phyloP scores from a whole-genome alignment of 2,329 filamentous ascomycete species.

The Talaromyces funiculosus region DNA sequence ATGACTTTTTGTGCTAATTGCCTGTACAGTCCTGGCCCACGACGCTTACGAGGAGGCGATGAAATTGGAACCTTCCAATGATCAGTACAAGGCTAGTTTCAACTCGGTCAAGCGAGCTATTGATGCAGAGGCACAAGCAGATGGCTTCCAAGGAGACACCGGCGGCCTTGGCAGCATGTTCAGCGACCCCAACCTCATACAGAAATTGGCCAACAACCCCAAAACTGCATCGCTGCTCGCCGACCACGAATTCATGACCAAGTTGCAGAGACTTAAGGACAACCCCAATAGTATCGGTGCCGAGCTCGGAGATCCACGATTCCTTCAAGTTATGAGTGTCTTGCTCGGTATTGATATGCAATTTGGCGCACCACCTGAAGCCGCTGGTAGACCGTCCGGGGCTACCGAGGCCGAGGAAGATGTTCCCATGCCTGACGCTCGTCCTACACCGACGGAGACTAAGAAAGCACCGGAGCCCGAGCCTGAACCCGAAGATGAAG shows the following conservation, averaged over 20 bases:
- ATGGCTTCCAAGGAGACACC: slow-evolving; percentile 56
- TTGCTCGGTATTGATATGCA: slow-evolving; percentile 90
- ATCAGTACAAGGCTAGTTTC: slow-evolving; percentile 84
- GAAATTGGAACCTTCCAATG: slow-evolving; percentile 85
- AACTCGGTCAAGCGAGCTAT: slow-evolving; percentile 83
- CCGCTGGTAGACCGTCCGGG: slow-evolving; percentile 38
- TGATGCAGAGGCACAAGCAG: slow-evolving; percentile 64
- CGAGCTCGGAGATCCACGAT: slow-evolving; percentile 81
- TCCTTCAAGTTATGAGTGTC: slow-evolving; percentile 91
- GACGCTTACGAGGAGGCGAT: slow-evolving; percentile 94
- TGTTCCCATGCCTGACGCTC: slow-evolving; percentile 70
- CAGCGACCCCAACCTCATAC: slow-evolving; percentile 80
- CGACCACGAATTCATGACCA: slow-evolving; percentile 83
- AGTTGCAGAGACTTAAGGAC: slow-evolving; percentile 72
- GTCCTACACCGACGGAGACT: slow-evolving; percentile 42
- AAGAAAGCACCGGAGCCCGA: slow-evolving; percentile 58
- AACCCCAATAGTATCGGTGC: slow-evolving; percentile 75
- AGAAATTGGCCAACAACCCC: slow-evolving; percentile 89
- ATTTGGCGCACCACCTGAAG: slow-evolving; percentile 51
- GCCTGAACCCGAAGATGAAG: slow-evolving; percentile 69
- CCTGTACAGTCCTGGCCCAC: slow-evolving; percentile 61
- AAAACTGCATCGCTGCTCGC: slow-evolving; percentile 80
- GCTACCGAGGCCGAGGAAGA: slow-evolving; percentile 61
- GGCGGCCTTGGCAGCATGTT: slow-evolving; percentile 88
- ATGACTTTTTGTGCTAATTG: not conserved